Evolutionary conservation across 371 early-diverging fungal genomes (phyloP).

Genomic region (Gilbertella persicaria): DNA sequence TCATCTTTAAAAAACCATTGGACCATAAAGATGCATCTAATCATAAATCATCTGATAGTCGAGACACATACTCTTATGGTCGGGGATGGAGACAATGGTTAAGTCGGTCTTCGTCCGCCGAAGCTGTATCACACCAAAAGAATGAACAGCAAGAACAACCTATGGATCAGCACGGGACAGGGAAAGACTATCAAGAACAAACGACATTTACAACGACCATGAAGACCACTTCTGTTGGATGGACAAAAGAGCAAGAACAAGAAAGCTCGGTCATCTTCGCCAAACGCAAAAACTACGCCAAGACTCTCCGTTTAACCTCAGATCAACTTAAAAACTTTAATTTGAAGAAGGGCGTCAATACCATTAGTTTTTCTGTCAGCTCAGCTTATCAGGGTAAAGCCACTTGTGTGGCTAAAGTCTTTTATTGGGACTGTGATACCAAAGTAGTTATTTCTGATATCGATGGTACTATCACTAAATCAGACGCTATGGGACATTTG

Average conservation of each 20-base stretch:
- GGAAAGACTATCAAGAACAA: slow-evolving; percentile 18
- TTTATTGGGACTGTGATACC: slow-evolving; percentile 85
- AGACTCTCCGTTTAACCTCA: slow-evolving; percentile 87
- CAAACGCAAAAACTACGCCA: slow-evolving; percentile 68
- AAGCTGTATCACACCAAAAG: slow-evolving; percentile 2
- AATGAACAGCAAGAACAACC: background rate
- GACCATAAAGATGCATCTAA: background rate
- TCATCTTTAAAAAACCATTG: slow-evolving; percentile 44
- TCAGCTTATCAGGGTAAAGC: slow-evolving; percentile 77
- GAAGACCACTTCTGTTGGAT: slow-evolving; percentile 45
- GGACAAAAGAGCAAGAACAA: slow-evolving; percentile 36
- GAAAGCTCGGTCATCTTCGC: slow-evolving; percentile 14
- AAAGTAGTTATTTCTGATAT: slow-evolving; percentile 98
- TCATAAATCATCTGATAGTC: slow-evolving; percentile 21
- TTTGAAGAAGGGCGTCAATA: slow-evolving; percentile 89
- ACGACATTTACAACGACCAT: slow-evolving; percentile 48
- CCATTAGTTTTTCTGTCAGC: slow-evolving; percentile 85
- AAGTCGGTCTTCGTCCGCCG: slow-evolving; percentile 42
- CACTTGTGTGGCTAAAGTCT: slow-evolving; percentile 80
- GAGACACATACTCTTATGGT: slow-evolving; percentile 37
- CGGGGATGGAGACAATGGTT: slow-evolving; percentile 53
- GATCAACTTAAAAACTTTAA: slow-evolving; percentile 87
- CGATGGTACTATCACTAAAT: slow-evolving; percentile 99
- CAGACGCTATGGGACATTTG: slow-evolving; percentile 96
- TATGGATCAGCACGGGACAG: no score